Conservation (phyloP, 23 red algal species). For the Cyanidiococcus yangmingshanensis region DNA sequence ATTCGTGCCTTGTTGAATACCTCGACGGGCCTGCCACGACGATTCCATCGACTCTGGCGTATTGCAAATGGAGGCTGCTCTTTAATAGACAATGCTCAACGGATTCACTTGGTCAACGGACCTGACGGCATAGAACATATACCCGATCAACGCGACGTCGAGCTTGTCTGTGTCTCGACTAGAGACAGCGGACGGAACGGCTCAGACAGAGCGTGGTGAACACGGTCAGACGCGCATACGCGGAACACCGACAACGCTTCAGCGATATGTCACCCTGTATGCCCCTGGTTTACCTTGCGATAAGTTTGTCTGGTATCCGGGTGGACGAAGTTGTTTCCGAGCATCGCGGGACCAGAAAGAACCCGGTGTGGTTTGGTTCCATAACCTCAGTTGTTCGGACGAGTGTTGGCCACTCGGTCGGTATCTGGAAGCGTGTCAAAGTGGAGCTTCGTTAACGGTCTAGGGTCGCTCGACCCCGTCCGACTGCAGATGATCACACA, state of each 20-base stretch:
- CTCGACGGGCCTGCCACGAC: not conserved
- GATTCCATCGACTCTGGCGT: not conserved
- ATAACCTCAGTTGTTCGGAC: not conserved
- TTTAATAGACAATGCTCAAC: not conserved
- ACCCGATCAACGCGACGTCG: not conserved
- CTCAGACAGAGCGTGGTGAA: not conserved
- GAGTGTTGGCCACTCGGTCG: not conserved
- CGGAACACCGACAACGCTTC: not conserved
- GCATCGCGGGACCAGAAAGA: not conserved
- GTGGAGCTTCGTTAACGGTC: not conserved
- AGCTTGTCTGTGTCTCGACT: not conserved
- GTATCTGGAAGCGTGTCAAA: not conserved
- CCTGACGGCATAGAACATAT: not conserved
- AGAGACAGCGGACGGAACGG: not conserved
- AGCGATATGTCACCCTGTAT: not conserved
- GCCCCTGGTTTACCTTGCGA: not conserved
- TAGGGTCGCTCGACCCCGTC: not conserved
- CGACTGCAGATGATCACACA: not conserved
- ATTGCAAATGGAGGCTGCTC: not conserved
- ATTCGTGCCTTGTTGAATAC: not conserved
- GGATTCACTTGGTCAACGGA: constrained; percentile 7
- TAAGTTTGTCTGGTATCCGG: constrained; percentile 5
- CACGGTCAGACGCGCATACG: not conserved
- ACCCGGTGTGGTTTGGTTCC: not conserved
- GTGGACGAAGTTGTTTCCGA: constrained; percentile 3